A percentile compares a stretch with the other conserved stretches of the same genome.
Evolutionary conservation across 2,329 filamentous ascomycete species (phyloP).

Genomic region (Penicillium sp.): DNA sequence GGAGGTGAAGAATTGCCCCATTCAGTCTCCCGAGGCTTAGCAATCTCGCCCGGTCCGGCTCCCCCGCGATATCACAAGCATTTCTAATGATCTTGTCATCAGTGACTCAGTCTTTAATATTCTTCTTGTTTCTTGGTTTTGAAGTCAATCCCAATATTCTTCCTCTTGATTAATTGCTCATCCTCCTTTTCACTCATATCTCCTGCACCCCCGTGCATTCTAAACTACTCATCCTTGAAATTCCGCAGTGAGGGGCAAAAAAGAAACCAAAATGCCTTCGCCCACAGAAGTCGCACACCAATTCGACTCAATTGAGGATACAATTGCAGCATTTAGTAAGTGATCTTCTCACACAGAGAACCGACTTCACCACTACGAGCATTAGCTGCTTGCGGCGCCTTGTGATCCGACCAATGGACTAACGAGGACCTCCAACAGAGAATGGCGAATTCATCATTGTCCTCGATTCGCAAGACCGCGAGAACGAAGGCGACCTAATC

Average conservation of each 20-base stretch:
- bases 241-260: constrained; percentile 27
- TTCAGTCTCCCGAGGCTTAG: constrained; percentile 7
- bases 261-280: constrained; percentile 31
- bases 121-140: background rate
- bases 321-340: constrained; percentile 43
- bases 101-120: constrained; percentile 8
- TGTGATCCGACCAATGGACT: constrained; percentile 6
- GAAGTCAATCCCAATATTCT: background rate
- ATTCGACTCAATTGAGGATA: constrained; percentile 44
- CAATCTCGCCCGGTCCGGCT: constrained; percentile 15
- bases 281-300: constrained; percentile 32
- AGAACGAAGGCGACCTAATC: constrained; percentile 98
- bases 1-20: background rate
- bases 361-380: background rate
- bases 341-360: background rate
- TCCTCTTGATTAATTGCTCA: background rate
- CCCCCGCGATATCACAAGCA: constrained; percentile 23
- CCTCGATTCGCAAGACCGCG: constrained; percentile 84
- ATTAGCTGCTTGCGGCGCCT: background rate
- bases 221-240: constrained; percentile 7
- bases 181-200: background rate
- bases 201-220: background rate
- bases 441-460: constrained; percentile 93
- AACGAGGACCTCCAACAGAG: constrained; percentile 44
- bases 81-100: constrained; percentile 26